Evolutionary conservation across 208 protist species (phyloP).

Genomic region (Crithidia sp.): DNA sequence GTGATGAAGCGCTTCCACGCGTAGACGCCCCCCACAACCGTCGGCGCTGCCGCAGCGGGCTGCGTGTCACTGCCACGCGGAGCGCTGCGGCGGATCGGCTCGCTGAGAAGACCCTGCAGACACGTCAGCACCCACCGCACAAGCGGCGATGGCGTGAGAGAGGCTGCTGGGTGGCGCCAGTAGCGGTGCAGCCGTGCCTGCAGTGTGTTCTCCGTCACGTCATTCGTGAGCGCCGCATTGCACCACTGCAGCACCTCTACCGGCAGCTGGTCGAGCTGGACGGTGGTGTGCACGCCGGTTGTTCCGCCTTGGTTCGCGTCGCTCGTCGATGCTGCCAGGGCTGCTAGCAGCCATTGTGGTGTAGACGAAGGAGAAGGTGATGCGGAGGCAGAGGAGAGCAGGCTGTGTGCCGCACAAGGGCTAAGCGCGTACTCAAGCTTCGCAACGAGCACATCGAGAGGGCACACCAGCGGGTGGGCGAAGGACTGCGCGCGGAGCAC

Average conservation of each 20-base stretch:
- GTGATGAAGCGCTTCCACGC: slow-evolving; percentile 35
- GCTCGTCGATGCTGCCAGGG: too few species aligned
- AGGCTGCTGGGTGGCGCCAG: slow-evolving; percentile 10
- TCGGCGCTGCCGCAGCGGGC: not conserved
- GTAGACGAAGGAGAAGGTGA: not conserved
- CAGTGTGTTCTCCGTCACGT: slow-evolving; percentile 5
- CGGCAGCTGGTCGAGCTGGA: slow-evolving; percentile 12
- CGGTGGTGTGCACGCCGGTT: too few species aligned
- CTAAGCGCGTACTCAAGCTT: slow-evolving; percentile 26
- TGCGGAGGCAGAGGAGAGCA: not conserved
- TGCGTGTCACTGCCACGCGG: not conserved
- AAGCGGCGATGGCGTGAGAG: slow-evolving; percentile 11
- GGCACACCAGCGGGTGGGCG: slow-evolving; percentile 5
- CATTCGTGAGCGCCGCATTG: slow-evolving; percentile 15
- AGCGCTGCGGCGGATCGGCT: not conserved
- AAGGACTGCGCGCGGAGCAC: slow-evolving; percentile 15
- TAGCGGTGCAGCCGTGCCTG: slow-evolving; percentile 20
- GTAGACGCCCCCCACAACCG: not conserved
- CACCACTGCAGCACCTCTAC: slow-evolving; percentile 22
- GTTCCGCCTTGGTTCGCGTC: too few species aligned
- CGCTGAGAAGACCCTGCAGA: slow-evolving; percentile 12
- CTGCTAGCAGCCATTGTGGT: not conserved
- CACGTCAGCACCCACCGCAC: slow-evolving; percentile 30
- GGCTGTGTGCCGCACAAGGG: slow-evolving; percentile 21
- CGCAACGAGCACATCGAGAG: slow-evolving; percentile 20